Evolutionary conservation across 768 basidiomycete genomes (phyloP), one percentile per base, ranked within the genome.

Genomic region (Russula sp.): DNA sequence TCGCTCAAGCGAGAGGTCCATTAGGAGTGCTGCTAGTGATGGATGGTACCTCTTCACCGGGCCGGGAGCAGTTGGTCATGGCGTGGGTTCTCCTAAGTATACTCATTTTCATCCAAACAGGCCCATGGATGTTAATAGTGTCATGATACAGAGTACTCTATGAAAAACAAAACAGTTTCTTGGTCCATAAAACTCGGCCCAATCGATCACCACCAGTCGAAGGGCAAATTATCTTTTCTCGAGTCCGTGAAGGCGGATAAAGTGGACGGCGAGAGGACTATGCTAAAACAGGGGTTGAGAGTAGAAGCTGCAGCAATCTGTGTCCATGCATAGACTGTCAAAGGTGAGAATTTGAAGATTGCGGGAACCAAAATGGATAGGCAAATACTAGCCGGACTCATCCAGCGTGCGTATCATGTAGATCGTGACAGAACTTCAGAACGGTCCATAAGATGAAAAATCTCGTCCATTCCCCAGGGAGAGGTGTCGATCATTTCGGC

Each of bases 1-100:
- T 7, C 87, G 81, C 56, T 84, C 77, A 3, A 92, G 77, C 13
- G 81, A 79, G 10, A 92, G 80, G 64, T 87, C 83, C 67, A 92
- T 87, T 18, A 6, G 14, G 22, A 3, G 38, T 41, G 20, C n/a
- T n/a, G n/a, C n/a, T n/a, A n/a, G 14, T 25, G 43, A 3, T 45
- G 34, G 34, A 42, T 42, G 3, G 3, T 1, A 29, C 25, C 25
- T 29, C 41, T 42, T 14, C 9, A 16, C 39, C 39, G 39, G 39
- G 39, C 39, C 39, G 39, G 13, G 39, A 41, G 16, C 9, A 16
- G 11, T n/a, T n/a, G 13, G 13, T 41, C 38, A 13, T 39, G 10
- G 2, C 38, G 9, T 11, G 10, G 43, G n/a, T 20, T 11, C 10
- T 41, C 57, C 16, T 29, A 29, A 29, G 25, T 29, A 29, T 29